A percentile compares a stretch with the other conserved stretches of the same genome.
phyloP scores from a whole-genome alignment of 495 filamentous ascomycete species.

The Darksidea phi region DNA sequence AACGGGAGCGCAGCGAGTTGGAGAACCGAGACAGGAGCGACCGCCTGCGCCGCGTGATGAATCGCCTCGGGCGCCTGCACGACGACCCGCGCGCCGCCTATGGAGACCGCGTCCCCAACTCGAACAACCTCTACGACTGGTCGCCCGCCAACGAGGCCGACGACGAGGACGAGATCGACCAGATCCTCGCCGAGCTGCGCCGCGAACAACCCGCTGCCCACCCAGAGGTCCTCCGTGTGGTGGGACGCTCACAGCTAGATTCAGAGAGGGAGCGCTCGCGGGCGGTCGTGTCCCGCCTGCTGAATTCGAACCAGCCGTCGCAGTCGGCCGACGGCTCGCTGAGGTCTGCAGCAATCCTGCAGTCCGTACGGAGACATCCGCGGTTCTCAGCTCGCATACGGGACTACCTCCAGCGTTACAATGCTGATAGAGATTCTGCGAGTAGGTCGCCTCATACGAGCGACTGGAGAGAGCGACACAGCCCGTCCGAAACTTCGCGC shows the following conservation, averaged over 20 bases:
- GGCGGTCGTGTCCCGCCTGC: constrained; percentile 44
- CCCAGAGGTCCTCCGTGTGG: constrained; percentile 41
- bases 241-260: constrained; percentile 42
- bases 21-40: constrained; percentile 32
- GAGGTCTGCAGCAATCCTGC: constrained; percentile 36
- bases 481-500: constrained; percentile 20
- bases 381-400: constrained; percentile 32
- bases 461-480: constrained; percentile 16
- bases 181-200: constrained; percentile 41
- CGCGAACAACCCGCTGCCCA: constrained; percentile 43
- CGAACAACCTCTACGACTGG: constrained; percentile 60
- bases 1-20: constrained; percentile 24
- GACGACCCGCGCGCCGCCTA: constrained; percentile 44
- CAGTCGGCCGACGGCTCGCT: constrained; percentile 33
- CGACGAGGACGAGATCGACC: constrained; percentile 49
- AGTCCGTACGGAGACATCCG: constrained; percentile 35
- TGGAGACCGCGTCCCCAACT: constrained; percentile 50
- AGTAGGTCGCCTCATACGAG: constrained; percentile 9
- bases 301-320: constrained; percentile 46
- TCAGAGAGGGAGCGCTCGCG: constrained; percentile 32
- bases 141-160: constrained; percentile 55
- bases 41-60: constrained; percentile 41
- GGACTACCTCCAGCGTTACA: constrained; percentile 27
- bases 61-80: constrained; percentile 37
- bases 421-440: constrained; percentile 26